These are phyloP conservation scores for Sporothrix protearum DNA, from an alignment of 2,329 filamentous ascomycete genomes.

Conservation along the genomic window DNA sequence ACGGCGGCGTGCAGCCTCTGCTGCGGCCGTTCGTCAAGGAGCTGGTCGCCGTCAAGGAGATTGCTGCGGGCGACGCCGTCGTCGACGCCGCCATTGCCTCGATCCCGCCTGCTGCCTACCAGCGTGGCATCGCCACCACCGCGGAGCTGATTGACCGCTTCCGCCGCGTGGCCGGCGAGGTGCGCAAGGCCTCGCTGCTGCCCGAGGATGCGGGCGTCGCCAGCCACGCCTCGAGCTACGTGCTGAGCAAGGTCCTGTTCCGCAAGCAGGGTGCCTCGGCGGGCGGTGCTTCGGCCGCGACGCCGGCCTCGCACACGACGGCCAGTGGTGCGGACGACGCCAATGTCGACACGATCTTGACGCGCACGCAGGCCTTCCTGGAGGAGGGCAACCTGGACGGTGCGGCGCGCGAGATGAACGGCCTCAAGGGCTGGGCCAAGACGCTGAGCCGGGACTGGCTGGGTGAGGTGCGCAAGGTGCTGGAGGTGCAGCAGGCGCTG, in stretches of 20 bases:
- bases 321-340: constrained; percentile 76
- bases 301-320: background rate
- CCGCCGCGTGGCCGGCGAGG: constrained; percentile 85
- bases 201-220: constrained; percentile 93
- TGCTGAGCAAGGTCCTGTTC: constrained; percentile 93
- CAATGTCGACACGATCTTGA: constrained; percentile 89
- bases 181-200: constrained; percentile 87
- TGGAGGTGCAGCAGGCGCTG: constrained; percentile 93
- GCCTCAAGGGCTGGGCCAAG: constrained; percentile 89
- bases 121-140: constrained; percentile 79
- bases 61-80: constrained; percentile 76
- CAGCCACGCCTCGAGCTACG: constrained; percentile 83
- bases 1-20: constrained; percentile 53
- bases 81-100: constrained; percentile 94
- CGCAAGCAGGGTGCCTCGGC: constrained; percentile 85
- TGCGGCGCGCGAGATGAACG: constrained; percentile 93
- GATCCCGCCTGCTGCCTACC: constrained; percentile 90
- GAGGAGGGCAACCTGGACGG: constrained; percentile 91
- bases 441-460: constrained; percentile 93
- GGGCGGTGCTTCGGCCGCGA: constrained; percentile 42
- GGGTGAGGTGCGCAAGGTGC: constrained; percentile 79
- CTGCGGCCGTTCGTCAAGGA: constrained; percentile 87
- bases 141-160: constrained; percentile 92
- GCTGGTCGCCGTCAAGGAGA: constrained; percentile 90
- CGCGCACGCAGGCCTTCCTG: constrained; percentile 80